Base-by-base conservation (phyloP, 805 yeast species). In the Starmerella tilneyi region DNA sequence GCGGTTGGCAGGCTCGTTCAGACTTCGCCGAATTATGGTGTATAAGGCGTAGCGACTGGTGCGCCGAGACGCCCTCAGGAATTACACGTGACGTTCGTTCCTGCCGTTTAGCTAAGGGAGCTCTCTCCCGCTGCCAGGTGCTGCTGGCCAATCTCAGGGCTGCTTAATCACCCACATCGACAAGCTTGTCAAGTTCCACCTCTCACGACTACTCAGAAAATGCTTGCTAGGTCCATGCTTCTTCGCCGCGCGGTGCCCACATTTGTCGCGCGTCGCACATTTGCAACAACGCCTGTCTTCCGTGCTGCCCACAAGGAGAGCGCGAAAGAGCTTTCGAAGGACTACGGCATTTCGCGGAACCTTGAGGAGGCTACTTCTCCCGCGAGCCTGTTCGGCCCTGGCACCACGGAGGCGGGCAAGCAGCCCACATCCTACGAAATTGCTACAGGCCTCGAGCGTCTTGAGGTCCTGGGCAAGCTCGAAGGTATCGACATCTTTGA, bases 371-470 rank as follows among this genome's bases (percentile, higher is more conserved):
- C 89, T 57, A 73, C 77, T 43, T 85, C 84, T 61, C 75, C 79
- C 42, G 76, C 74, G 54, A 73, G 85, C 45, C 76, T 89, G 66
- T 76, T 86, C 57, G 96, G 96, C 66, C 78, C 82, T 45, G 97
- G 96, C 76, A 94, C 94, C 55, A 30, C 37, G 22, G 52, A 54
- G 48, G 67, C 71, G 56, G 74, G 75, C 57, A 60, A 58, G 44
- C 80, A 92, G 62, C 96, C 97, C 65, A 78, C 94, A 50, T 95
- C 88, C 67, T 64, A 84, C 56, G 96, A 92, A 61, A 97, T 89
- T 73, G 86, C 96, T 60, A 92, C 98, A 42, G 98, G 98, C 82
- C 73, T 89, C 63, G 97, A 84, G 70, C 86, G 98, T 78, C 74
- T 88, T 57, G 98, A 92, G 75, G 66, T 83, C 58, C 76, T 92